These are phyloP conservation scores for Trichoderma pleuroti DNA, from an alignment of 2,329 filamentous ascomycete species.

Conservation along the genomic window DNA sequence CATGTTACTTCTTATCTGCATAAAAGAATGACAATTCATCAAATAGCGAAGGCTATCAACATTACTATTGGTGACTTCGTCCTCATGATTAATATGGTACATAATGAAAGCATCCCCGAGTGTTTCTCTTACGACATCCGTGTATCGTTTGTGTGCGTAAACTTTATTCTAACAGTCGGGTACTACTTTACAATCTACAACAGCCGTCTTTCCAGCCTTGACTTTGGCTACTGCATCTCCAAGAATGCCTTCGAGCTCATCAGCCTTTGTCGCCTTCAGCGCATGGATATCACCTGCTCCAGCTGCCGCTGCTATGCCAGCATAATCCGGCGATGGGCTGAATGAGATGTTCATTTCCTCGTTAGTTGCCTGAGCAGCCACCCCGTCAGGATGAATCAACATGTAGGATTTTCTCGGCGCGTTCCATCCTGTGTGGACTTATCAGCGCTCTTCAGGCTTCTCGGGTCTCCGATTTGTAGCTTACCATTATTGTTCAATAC, in stretches of 20 bases:
- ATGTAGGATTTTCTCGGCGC: background rate
- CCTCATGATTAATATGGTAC: background rate
- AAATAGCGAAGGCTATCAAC: background rate
- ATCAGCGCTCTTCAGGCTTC: no score
- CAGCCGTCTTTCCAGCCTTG: background rate
- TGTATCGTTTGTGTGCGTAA: no score
- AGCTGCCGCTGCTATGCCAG: background rate
- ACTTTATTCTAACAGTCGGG: background rate
- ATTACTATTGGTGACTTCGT: background rate
- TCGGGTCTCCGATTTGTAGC: fast-evolving
- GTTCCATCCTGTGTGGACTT: background rate
- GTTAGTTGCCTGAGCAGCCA: background rate
- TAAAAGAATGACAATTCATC: background rate
- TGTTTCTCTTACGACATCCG: no score
- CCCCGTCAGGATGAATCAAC: background rate
- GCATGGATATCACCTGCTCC: background rate
- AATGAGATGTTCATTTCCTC: background rate
- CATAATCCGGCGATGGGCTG: background rate
- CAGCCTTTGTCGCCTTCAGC: background rate
- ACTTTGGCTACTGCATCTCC: background rate
- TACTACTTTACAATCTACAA: background rate
- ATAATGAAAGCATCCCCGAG: background rate
- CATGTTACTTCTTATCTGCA: background rate
- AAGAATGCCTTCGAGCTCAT: background rate
- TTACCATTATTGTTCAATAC: background rate